Evolutionary conservation across 2,329 filamentous ascomycete species (phyloP).

Genomic region (Penicillium sp.): DNA sequence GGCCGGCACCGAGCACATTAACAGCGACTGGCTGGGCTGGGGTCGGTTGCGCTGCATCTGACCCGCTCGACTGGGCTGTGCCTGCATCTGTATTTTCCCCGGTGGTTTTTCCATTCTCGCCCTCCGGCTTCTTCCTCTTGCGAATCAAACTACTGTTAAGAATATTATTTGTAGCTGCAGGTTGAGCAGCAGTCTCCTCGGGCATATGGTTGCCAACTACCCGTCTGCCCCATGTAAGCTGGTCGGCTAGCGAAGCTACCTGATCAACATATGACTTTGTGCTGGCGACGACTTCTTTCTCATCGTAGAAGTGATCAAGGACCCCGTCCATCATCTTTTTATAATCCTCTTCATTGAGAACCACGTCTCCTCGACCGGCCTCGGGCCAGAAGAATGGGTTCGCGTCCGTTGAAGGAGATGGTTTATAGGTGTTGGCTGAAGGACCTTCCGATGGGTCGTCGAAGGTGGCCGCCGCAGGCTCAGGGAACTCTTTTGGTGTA

Average conservation of each 20-base stretch:
- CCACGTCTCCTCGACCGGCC: conserved; percentile 34
- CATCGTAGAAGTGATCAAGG: conserved; percentile 45
- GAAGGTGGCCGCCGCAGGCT: background rate
- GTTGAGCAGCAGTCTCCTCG: conserved; percentile 12
- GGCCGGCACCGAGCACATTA: conserved; percentile 39
- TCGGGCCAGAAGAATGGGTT: conserved; percentile 38
- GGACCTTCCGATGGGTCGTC: background rate
- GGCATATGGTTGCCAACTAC: conserved; percentile 32
- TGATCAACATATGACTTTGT: conserved; percentile 44
- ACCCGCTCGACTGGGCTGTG: conserved; percentile 1
- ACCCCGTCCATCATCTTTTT: conserved; percentile 41
- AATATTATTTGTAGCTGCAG: conserved; percentile 21
- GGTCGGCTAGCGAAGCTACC: conserved; percentile 40
- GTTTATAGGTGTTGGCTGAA: background rate
- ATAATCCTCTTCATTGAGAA: conserved; percentile 43
- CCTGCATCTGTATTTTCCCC: conserved; percentile 5
- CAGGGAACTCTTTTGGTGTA: background rate
- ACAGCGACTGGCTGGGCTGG: conserved; percentile 23
- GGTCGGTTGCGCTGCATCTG: background rate
- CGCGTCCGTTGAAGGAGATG: conserved; percentile 7
- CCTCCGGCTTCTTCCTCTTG: conserved; percentile 39
- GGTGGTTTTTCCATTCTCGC: conserved; percentile 12
- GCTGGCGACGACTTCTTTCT: conserved; percentile 37
- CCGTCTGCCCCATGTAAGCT: conserved; percentile 36
- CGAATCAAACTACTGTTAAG: conserved; percentile 35